Percentiles rank a stretch among this genome's conserved stretches.
These are phyloP conservation scores for Venturia pyrina DNA, from an alignment of 2,329 filamentous ascomycete species.

Conservation along the genomic window DNA sequence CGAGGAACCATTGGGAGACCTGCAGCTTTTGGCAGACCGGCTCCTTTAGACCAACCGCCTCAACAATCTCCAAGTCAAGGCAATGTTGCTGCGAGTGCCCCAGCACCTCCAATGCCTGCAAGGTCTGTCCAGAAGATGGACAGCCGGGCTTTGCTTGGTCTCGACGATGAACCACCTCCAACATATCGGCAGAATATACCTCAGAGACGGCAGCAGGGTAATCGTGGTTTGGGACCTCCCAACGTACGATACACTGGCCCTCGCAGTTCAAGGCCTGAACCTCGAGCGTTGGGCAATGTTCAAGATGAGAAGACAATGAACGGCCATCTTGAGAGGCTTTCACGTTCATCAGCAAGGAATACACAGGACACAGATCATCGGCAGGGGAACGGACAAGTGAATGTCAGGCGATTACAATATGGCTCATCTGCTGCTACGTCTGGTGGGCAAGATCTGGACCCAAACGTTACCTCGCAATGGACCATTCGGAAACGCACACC, in stretches of 20 bases:
- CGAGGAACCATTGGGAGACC: not conserved
- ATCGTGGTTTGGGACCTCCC: not conserved
- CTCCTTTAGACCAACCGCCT: not conserved
- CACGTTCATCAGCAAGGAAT: not conserved
- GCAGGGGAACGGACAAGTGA: not conserved
- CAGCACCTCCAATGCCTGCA: not conserved
- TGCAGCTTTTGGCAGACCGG: not conserved
- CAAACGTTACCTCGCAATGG: not conserved
- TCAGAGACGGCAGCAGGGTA: not conserved
- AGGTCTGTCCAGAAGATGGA: not conserved
- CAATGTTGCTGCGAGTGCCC: not conserved
- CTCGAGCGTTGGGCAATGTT: not conserved
- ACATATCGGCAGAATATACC: not conserved
- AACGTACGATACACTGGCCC: not conserved
- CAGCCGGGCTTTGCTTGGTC: slow-evolving; percentile 2
- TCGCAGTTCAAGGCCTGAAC: not conserved
- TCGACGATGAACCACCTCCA: not conserved
- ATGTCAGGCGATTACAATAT: not conserved
- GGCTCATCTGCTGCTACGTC: not conserved
- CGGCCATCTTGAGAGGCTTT: not conserved
- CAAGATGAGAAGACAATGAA: not conserved
- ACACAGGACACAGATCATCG: not conserved
- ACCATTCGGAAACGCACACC: not conserved
- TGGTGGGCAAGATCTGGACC: not conserved
- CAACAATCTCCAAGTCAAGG: not conserved